Conservation (phyloP, 208 protist species). For the Porcisia deanei region DNA sequence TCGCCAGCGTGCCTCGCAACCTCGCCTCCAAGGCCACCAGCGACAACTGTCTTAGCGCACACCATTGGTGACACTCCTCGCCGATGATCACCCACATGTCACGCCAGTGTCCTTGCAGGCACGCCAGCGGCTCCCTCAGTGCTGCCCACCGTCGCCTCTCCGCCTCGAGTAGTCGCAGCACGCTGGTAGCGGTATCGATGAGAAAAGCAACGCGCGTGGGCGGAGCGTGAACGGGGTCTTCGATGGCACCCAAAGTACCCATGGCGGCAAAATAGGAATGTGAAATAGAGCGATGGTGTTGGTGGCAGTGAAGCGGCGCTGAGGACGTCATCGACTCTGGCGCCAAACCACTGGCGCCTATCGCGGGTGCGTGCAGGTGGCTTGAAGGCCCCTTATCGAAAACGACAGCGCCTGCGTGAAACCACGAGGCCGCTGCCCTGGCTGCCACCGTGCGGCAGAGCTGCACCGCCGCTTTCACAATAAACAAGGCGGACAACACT, state of each 20-base stretch:
- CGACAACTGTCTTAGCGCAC: conserved; percentile 1
- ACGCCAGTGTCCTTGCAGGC: neutral
- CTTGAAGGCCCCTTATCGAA: neutral
- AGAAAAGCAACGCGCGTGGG: conserved; percentile 12
- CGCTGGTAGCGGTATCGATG: neutral
- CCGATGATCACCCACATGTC: neutral
- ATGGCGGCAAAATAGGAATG: neutral
- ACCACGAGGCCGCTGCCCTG: neutral
- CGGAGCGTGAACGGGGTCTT: neutral
- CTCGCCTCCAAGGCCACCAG: neutral
- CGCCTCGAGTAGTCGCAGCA: conserved; percentile 11
- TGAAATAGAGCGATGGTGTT: conserved; percentile 7
- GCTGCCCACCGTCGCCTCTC: conserved; percentile 22
- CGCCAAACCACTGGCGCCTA: neutral
- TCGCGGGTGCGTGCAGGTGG: neutral
- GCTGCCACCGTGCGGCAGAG: conserved; percentile 16
- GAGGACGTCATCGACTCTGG: neutral
- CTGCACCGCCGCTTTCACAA: conserved; percentile 21
- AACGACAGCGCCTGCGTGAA: neutral
- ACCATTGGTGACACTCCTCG: conserved; percentile 16
- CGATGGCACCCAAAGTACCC: neutral
- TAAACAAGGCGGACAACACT: conserved; percentile 10
- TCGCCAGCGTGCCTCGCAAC: neutral
- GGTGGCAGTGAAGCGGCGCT: neutral
- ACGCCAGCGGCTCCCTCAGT: conserved; percentile 6